Percentiles rank a stretch among this genome's conserved stretches.
phyloP scores from a whole-genome alignment of 805 yeast genomes.

The Saccharomycopsis olivae region DNA sequence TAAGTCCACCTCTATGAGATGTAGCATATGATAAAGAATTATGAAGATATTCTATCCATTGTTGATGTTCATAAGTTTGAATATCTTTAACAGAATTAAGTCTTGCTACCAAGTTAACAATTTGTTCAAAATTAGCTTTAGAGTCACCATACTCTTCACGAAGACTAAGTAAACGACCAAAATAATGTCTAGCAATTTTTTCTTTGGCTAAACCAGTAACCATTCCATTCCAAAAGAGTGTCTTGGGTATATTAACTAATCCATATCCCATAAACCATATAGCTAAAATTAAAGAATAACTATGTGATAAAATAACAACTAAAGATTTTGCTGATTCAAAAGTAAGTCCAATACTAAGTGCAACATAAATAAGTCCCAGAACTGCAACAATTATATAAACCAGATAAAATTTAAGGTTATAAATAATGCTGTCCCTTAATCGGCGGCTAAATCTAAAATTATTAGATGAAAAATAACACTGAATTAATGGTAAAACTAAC shows the following conservation, averaged over 20 bases:
- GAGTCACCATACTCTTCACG: slow-evolving; percentile 58
- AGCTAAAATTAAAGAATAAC: slow-evolving; percentile 63
- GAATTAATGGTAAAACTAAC: slow-evolving; percentile 62
- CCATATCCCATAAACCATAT: slow-evolving; percentile 86
- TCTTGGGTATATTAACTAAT: slow-evolving; percentile 53
- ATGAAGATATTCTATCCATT: slow-evolving; percentile 51
- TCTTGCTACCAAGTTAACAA: slow-evolving; percentile 9
- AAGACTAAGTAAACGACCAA: slow-evolving; percentile 44
- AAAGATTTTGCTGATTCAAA: slow-evolving; percentile 50
- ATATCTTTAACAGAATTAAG: slow-evolving; percentile 7
- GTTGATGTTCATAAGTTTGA: slow-evolving; percentile 26
- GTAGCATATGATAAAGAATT: not conserved
- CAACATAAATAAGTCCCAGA: slow-evolving; percentile 48
- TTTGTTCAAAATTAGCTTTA: slow-evolving; percentile 48
- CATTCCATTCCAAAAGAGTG: slow-evolving; percentile 23
- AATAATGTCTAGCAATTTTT: slow-evolving; percentile 27
- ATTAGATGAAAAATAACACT: slow-evolving; percentile 66
- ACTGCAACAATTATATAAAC: slow-evolving; percentile 42
- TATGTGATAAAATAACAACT: slow-evolving; percentile 66
- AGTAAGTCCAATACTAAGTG: slow-evolving; percentile 43
- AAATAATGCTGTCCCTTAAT: slow-evolving; percentile 45
- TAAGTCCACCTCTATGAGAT: not conserved
- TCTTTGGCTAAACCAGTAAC: slow-evolving; percentile 26
- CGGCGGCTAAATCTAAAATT: slow-evolving; percentile 37
- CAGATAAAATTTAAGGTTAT: slow-evolving; percentile 51